phyloP scores from a whole-genome alignment of 2,329 filamentous ascomycete species.

The Macrophomina tecta region DNA sequence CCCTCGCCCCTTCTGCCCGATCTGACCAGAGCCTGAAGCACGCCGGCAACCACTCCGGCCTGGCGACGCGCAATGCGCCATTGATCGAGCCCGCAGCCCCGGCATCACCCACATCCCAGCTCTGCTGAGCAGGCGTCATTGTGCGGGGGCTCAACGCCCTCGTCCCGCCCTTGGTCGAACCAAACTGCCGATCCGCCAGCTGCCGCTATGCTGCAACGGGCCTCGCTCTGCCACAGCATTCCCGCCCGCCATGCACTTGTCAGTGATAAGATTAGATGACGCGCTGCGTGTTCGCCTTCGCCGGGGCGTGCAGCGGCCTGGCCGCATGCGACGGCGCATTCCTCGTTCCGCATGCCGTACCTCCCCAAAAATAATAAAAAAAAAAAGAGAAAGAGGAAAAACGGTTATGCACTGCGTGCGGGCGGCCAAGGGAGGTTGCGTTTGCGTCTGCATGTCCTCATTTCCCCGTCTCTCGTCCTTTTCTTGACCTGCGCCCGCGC shows the following conservation, averaged over 20 bases:
- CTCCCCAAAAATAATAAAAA: not conserved
- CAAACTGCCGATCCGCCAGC: not conserved
- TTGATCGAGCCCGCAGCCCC: not conserved
- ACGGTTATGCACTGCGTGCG: not conserved
- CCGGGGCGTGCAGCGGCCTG: not conserved
- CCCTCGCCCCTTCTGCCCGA: slow-evolving; percentile 14
- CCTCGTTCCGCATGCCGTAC: slow-evolving; percentile 2
- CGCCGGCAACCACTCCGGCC: slow-evolving; percentile 12
- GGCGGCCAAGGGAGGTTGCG: not conserved
- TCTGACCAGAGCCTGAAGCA: slow-evolving; percentile 22
- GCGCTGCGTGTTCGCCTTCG: not conserved
- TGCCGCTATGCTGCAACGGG: not conserved
- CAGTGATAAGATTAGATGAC: slow-evolving; percentile 10
- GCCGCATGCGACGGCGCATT: slow-evolving; percentile 20
- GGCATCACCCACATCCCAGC: not conserved
- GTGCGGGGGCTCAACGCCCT: slow-evolving; percentile 13
- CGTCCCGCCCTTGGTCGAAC: not conserved
- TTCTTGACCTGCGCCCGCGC: not conserved
- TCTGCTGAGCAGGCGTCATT: slow-evolving; percentile 2
- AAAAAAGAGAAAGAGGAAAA: no score
- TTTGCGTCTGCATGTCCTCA: not conserved
- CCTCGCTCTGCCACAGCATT: not conserved
- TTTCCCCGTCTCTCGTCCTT: not conserved
- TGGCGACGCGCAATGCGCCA: not conserved
- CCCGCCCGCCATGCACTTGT: not conserved